Evolutionary conservation across 106 monocot genomes (phyloP), one percentile per base, ranked within the genome.

Genomic region (Xerophyta viscosa): DNA sequence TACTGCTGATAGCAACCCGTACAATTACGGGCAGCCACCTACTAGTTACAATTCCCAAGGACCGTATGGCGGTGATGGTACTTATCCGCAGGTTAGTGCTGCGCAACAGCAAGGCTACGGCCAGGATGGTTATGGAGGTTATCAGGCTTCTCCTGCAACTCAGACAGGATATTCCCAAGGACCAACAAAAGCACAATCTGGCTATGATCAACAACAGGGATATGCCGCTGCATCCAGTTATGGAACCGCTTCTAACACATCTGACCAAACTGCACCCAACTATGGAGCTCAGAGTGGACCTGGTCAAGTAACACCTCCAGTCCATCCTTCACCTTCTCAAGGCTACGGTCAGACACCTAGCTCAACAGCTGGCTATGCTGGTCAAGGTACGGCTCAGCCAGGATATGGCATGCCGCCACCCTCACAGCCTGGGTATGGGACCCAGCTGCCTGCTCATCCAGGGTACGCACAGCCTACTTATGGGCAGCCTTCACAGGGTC

Each of bases 31-130:
- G 21, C 81, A 87, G 46, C 56, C 66, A 4, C 27, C 73, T n/a
- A n/a, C n/a, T n/a, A 42, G 24, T 31, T 86, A 85, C 63, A 61
- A 50, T 36, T 46, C 70, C 0, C 82, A 88, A 58, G 71, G 52
- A 13, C 46, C 81, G 19, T 82, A 82, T 58, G 61, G 66, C 49
- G 79, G 69, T 37, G 50, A 74, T 18, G 26, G 3, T 46, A 19
- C 65, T 14, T 83, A 73, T 66, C 64, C 83, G 5, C 84, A 84
- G 27, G n/a, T n/a, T n/a, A n/a, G n/a, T n/a, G n/a, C n/a, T n/a
- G n/a, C n/a, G n/a, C n/a, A n/a, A n/a, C n/a, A n/a, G n/a, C n/a
- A n/a, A n/a, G n/a, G n/a, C n/a, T n/a, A n/a, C n/a, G n/a, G n/a
- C n/a, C 66, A 66, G 23, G 66, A 66, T 47, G 50, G 54, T 29